Percentiles rank a stretch among this genome's conserved stretches.
phyloP scores from a whole-genome alignment of 768 basidiomycete species.

The Daedaleopsis sinensis region DNA sequence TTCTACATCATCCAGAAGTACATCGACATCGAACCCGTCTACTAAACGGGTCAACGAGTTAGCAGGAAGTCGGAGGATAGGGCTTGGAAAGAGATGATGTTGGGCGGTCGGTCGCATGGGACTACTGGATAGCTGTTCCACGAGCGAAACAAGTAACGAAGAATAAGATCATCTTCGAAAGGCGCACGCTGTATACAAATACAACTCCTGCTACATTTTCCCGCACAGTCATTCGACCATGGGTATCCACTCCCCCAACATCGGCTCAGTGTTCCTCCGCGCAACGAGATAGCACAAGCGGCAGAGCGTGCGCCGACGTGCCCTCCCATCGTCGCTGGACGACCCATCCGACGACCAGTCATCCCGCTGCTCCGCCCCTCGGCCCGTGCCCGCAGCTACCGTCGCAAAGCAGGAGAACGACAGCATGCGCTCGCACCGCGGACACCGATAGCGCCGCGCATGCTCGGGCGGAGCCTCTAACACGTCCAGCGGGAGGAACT shows the following conservation, averaged over 20 bases:
- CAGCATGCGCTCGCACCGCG: background rate
- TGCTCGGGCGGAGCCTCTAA: background rate
- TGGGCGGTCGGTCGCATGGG: too few species aligned
- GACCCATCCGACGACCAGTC: background rate
- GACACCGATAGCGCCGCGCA: background rate
- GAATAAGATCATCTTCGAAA: too few species aligned
- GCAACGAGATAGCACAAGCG: background rate
- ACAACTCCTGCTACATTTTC: too few species aligned
- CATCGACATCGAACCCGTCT: background rate
- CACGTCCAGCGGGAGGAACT: background rate
- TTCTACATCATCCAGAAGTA: background rate
- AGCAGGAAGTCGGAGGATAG: background rate
- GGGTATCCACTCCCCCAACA: background rate
- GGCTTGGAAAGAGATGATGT: too few species aligned
- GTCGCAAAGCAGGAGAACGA: background rate
- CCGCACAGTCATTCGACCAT: too few species aligned
- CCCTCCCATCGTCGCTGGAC: background rate
- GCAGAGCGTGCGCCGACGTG: background rate
- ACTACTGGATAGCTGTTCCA: too few species aligned
- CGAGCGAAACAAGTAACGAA: too few species aligned
- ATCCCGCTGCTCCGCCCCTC: background rate
- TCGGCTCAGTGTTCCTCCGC: background rate
- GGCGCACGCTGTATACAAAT: too few species aligned
- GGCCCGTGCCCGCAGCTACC: background rate
- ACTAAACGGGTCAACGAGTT: background rate